phyloP scores from a whole-genome alignment of 495 filamentous ascomycete genomes.

The Trichoderma reesei region DNA sequence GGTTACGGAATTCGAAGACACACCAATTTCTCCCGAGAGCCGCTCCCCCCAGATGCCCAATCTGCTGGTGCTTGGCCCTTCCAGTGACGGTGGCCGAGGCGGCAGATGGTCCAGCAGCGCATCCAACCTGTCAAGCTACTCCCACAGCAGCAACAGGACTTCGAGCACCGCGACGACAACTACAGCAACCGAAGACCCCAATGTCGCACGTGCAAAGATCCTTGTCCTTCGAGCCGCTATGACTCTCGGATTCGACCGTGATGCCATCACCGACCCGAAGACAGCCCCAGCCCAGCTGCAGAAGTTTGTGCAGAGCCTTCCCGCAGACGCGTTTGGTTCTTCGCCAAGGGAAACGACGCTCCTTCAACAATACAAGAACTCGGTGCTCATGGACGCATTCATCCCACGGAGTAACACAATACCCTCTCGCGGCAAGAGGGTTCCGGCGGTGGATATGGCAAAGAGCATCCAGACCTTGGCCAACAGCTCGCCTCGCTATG shows the following conservation, averaged over 20 bases:
- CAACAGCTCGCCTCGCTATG: conserved; percentile 41
- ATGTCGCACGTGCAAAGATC: conserved; percentile 61
- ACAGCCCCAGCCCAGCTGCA: conserved; percentile 42
- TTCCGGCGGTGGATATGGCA: conserved; percentile 60
- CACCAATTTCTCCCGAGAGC: conserved; percentile 61
- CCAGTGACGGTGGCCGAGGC: conserved; percentile 29
- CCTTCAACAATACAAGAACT: conserved; percentile 64
- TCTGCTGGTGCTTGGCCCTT: conserved; percentile 73
- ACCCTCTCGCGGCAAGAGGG: conserved; percentile 46
- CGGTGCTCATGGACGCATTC: conserved; percentile 58
- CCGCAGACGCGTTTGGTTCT: conserved; percentile 66
- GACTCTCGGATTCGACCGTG: conserved; percentile 59
- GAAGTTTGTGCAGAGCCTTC: conserved; percentile 64
- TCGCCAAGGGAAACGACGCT: conserved; percentile 57
- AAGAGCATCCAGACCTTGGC: conserved; percentile 67
- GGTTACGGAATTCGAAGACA: conserved; percentile 88
- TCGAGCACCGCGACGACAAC: conserved; percentile 68
- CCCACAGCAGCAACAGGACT: conserved; percentile 57
- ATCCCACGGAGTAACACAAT: conserved; percentile 47
- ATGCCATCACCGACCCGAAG: conserved; percentile 27
- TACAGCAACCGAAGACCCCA: conserved; percentile 56
- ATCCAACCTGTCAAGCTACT: conserved; percentile 64
- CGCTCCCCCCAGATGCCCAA: conserved; percentile 66
- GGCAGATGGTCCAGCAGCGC: conserved; percentile 66
- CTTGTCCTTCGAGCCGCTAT: conserved; percentile 75